A percentile compares a stretch with the other conserved stretches of the same genome.
phyloP scores from a whole-genome alignment of 129 eudicot species.

The Ambrosia artemisiifolia region DNA sequence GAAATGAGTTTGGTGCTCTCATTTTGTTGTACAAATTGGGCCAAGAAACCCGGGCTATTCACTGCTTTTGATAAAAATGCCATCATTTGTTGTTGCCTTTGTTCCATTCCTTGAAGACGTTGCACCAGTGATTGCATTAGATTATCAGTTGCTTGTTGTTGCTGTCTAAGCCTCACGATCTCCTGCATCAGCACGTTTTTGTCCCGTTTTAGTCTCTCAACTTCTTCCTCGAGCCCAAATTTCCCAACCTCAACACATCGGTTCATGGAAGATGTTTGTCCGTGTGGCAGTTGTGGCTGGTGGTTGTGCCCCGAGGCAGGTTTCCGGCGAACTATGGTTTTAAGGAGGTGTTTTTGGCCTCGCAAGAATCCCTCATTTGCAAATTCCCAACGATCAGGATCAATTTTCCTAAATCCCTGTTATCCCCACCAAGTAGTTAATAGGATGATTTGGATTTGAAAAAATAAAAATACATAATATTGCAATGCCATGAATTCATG shows the following conservation, averaged over 20 bases:
- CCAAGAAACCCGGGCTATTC: slow-evolving; percentile 53
- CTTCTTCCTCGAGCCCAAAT: slow-evolving; percentile 46
- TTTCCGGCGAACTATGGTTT: slow-evolving; percentile 65
- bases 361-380: slow-evolving; percentile 78
- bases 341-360: slow-evolving; percentile 69
- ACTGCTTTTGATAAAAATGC: slow-evolving; percentile 59
- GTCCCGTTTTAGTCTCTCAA: slow-evolving; percentile 51
- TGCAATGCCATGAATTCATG: not conserved
- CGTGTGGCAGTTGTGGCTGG: slow-evolving; percentile 40
- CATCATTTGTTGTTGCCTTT: slow-evolving; percentile 63
- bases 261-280: slow-evolving; percentile 37
- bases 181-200: slow-evolving; percentile 59
- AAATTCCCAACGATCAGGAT: slow-evolving; percentile 80
- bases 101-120: slow-evolving; percentile 59
- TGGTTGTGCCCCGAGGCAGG: slow-evolving; percentile 46
- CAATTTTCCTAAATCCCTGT: slow-evolving; percentile 69
- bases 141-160: slow-evolving; percentile 53
- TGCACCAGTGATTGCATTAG: slow-evolving; percentile 48
- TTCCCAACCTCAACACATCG: slow-evolving; percentile 46
- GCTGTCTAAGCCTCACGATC: slow-evolving; percentile 51
- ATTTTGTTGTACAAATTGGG: slow-evolving; percentile 56
- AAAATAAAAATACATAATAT: no score
- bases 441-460: no score
- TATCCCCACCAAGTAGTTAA: slow-evolving; percentile 2
- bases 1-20: slow-evolving; percentile 41